These are phyloP conservation scores for Chalaropsis ovoidea DNA, from an alignment of 2,329 filamentous ascomycete genomes.

Conservation along the genomic window DNA sequence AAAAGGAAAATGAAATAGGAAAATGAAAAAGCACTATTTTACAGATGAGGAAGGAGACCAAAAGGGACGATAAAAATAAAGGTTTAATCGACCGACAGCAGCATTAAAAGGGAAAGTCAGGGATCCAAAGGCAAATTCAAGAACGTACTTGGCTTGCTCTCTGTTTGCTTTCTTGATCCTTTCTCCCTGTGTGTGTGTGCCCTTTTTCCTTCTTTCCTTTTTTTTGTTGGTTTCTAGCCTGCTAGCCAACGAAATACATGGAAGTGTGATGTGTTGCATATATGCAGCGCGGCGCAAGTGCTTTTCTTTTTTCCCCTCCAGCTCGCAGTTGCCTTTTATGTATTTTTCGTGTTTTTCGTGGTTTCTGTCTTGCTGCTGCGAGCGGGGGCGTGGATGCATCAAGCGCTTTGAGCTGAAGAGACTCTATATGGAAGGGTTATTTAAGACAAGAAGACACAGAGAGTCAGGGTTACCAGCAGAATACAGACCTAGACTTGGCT, in stretches of 20 bases:
- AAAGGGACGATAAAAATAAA: not conserved
- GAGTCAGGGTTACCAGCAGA: not conserved
- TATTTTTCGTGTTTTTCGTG: too few relatives aligned
- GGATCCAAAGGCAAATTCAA: not conserved
- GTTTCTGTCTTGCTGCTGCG: too few relatives aligned
- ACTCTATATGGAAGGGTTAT: too few relatives aligned
- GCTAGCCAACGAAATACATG: not conserved
- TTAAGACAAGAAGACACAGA: not conserved
- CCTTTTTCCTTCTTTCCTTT: not conserved
- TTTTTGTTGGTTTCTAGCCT: not conserved
- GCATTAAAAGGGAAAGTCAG: not conserved
- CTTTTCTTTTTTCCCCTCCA: not conserved
- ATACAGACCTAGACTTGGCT: too few relatives aligned
- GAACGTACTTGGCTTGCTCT: too few relatives aligned
- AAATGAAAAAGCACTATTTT: not conserved
- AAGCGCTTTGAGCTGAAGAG: not conserved
- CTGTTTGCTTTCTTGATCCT: not conserved
- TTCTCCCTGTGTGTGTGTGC: not conserved
- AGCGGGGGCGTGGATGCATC: too few relatives aligned
- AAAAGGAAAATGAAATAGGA: not conserved
- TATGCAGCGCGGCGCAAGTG: not conserved
- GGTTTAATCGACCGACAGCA: not conserved
- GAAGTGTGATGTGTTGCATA: not conserved
- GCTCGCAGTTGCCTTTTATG: too few relatives aligned
- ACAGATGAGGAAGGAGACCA: not conserved